Base-by-base conservation (phyloP, 768 basidiomycete genomes). In the Kondoa subrosea region DNA sequence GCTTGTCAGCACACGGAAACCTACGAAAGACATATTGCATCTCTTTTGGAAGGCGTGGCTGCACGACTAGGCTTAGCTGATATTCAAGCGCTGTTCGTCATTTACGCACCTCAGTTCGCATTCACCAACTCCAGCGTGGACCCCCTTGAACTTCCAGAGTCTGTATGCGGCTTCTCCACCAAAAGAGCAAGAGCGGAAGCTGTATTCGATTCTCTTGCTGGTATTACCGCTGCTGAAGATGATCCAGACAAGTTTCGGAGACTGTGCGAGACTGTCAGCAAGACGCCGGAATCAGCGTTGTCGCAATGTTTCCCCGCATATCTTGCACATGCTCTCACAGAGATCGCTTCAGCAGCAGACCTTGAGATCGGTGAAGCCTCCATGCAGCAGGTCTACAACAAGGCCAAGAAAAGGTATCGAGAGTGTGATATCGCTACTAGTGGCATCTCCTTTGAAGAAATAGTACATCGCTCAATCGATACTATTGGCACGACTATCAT, bases 21-120 rank as follows among this genome's bases (percentile, higher is more conserved):
- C 72, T 78, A 68, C 73, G 70, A 66, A 32, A 56, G 14, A 27
- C 77, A 80, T 66, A 78, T 83, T 57, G 77, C 81, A 67, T 79
- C 81, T 4, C 79, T 87, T 50, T 78, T 96, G 40, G 73, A 72
- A 17, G 83, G 83, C 4, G 85, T 87, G 26, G 82, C 88, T 0
- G 75, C 79, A 63, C 80, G 86, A 4, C 79, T 97, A 60, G 89
- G 89, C 16, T 75, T 96, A 56, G 71, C 76, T 4, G 78, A 78
- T 1, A 78, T 86, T 17, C 81, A 84, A 4, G 79, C 81, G 3
- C 81, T 97, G 1, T 95, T 89, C 72, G 81, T 85, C 70, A 81
- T 84, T 8, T 91, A 93, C 75, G 85, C 87, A 0, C 82, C 84
- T 4, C 88, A 88, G 71, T 79, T 91, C 64, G 85, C 87, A 40